A percentile compares a stretch with the other conserved stretches of the same genome.
Conservation (phyloP, 331 rosid genomes). For the Arachis monticola region DNA sequence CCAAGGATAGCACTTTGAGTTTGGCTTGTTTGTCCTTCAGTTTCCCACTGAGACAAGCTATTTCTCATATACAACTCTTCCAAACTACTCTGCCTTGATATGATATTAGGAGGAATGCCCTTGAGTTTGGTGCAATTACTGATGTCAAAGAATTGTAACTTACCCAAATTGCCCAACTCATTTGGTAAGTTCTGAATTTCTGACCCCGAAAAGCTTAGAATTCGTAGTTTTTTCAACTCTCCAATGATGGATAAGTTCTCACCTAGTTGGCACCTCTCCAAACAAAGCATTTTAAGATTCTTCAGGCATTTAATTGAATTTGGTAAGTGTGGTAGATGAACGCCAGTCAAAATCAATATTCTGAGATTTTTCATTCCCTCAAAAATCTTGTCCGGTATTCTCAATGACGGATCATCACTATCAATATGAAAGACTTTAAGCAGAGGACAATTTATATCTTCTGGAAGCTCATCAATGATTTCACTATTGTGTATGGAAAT, state of each 20-base stretch:
- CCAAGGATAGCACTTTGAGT: conserved; percentile 11
- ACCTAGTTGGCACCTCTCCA: conserved; percentile 37
- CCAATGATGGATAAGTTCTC: conserved; percentile 34
- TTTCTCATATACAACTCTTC: conserved; percentile 52
- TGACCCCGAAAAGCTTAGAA: conserved; percentile 48
- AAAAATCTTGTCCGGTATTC: conserved; percentile 37
- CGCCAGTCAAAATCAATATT: conserved; percentile 40
- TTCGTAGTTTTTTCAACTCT: conserved; percentile 42
- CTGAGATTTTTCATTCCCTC: conserved; percentile 35
- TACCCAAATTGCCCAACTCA: conserved; percentile 31
- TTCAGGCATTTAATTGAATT: conserved; percentile 24
- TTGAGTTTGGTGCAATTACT: conserved; percentile 10
- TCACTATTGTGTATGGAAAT: conserved; percentile 37
- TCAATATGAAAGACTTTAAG: conserved; percentile 44
- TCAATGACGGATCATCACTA: conserved; percentile 1
- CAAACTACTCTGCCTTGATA: conserved; percentile 39
- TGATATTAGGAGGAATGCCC: conserved; percentile 18
- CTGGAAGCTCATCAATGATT: conserved; percentile 32
- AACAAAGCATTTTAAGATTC: conserved; percentile 53
- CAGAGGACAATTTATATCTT: conserved; percentile 12
- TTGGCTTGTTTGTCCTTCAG: not conserved
- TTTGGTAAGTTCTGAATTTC: conserved; percentile 19
- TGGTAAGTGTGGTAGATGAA: conserved; percentile 6
- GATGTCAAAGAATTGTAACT: conserved; percentile 43
- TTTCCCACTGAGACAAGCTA: conserved; percentile 10